Conservation (phyloP, 441 rosid genomes). For the Gossypium schwendimanii region DNA sequence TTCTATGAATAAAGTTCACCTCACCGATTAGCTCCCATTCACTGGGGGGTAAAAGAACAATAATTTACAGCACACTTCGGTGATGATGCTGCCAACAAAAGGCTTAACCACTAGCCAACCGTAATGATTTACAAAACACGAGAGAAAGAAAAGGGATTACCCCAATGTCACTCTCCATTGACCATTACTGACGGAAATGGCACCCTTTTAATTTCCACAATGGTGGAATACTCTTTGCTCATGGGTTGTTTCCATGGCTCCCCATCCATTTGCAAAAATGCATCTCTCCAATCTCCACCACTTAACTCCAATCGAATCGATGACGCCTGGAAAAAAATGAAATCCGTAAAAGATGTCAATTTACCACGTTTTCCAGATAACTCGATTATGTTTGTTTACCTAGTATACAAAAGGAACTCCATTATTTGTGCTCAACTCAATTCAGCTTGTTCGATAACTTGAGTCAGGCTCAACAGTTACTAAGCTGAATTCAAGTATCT, state of each 20-base stretch:
- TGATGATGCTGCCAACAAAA: too few relatives aligned
- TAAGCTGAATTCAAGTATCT: neutral
- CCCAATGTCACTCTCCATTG: slow-evolving; percentile 39
- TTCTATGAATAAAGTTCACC: neutral
- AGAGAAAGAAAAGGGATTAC: neutral
- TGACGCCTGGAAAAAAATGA: slow-evolving; percentile 47
- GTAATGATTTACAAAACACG: neutral
- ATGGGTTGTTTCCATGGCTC: slow-evolving; percentile 93
- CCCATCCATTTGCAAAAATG: slow-evolving; percentile 96
- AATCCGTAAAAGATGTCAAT: neutral
- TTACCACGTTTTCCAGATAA: neutral
- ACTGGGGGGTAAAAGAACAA: neutral
- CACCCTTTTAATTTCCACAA: slow-evolving; percentile 73
- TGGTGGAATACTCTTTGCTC: slow-evolving; percentile 61
- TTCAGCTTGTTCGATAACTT: neutral
- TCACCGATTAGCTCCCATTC: neutral
- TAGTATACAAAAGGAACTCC: too few relatives aligned
- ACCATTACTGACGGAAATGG: slow-evolving; percentile 70
- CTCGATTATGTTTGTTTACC: too few relatives aligned
- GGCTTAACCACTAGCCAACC: too few relatives aligned
- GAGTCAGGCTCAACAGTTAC: neutral
- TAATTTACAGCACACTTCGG: neutral
- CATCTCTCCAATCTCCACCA: slow-evolving; percentile 83
- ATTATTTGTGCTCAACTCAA: neutral
- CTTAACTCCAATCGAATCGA: slow-evolving; percentile 77